These are phyloP conservation scores for Wallacemonas rigidus DNA, from an alignment of 208 protist species.

Conservation along the genomic window DNA sequence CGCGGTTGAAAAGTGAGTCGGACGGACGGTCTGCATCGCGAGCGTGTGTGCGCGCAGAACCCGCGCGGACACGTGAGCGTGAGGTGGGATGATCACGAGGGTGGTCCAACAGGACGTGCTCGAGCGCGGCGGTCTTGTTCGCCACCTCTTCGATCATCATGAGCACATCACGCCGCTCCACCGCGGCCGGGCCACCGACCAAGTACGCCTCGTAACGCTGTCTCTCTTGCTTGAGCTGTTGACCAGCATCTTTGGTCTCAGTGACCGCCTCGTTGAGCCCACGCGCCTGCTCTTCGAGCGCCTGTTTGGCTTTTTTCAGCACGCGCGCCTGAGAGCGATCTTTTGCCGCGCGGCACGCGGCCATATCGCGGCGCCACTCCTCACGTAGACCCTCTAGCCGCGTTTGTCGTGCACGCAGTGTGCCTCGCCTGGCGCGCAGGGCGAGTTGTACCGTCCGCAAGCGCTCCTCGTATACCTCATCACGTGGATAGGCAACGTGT, in stretches of 20 bases:
- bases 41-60: not conserved
- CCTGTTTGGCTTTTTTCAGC: constrained; percentile 46
- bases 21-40: not conserved
- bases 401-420: constrained; percentile 27
- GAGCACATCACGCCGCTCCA: constrained; percentile 23
- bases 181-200: not conserved
- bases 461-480: constrained; percentile 18
- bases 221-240: constrained; percentile 41
- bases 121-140: constrained; percentile 1
- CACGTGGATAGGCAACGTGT: not conserved
- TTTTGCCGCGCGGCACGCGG: constrained; percentile 26
- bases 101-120: not conserved
- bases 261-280: constrained; percentile 61
- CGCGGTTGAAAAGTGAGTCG: not conserved
- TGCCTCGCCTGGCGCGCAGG: constrained; percentile 30
- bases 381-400: constrained; percentile 44
- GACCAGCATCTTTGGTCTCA: constrained; percentile 36
- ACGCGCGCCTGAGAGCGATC: constrained; percentile 35
- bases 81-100: not conserved
- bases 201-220: constrained; percentile 22
- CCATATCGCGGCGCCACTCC: constrained; percentile 69
- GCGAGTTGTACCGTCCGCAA: constrained; percentile 21
- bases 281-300: constrained; percentile 56
- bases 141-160: constrained; percentile 1
- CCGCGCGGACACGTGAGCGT: not conserved